Percentiles rank a stretch among this genome's conserved stretches.
Conservation (phyloP, 176 grass and related monocot genomes). For the Saccharum spontaneum region DNA sequence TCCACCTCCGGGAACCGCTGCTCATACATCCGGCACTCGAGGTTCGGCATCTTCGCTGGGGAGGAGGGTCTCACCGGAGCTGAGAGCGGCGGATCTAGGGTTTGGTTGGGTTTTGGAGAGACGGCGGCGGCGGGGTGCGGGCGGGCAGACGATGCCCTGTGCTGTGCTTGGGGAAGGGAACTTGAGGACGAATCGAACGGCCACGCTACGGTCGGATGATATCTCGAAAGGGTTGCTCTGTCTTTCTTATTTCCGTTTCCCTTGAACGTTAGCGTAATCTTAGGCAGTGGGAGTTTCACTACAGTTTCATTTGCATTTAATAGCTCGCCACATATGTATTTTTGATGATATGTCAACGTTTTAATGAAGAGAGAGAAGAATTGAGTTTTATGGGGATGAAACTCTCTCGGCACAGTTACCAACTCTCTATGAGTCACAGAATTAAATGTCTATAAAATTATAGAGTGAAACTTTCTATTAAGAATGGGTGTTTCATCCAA, state of each 20-base stretch:
- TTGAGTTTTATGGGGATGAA: no score
- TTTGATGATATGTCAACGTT: no score
- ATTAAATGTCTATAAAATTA: no score
- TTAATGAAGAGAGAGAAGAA: no score
- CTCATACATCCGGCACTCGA: conserved; percentile 95
- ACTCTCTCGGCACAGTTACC: no score
- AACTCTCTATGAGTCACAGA: no score
- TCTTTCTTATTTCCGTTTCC: neutral
- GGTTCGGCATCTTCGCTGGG: conserved; percentile 52
- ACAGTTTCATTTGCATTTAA: no score
- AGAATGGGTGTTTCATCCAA: no score
- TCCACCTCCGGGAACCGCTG: conserved; percentile 79
- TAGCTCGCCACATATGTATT: no score
- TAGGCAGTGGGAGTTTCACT: no score
- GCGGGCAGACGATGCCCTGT: neutral
- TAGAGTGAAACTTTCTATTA: no score
- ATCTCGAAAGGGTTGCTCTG: neutral
- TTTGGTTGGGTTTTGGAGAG: conserved; percentile 41
- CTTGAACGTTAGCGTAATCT: neutral
- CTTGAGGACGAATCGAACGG: conserved; percentile 26
- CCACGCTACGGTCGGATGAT: neutral
- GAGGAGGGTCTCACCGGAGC: neutral
- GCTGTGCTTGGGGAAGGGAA: neutral
- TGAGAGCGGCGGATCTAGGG: conserved; percentile 42
- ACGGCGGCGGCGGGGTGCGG: neutral